These are phyloP conservation scores for Leccinum uliginosum DNA, from an alignment of 768 basidiomycete genomes.

Conservation along the genomic window DNA sequence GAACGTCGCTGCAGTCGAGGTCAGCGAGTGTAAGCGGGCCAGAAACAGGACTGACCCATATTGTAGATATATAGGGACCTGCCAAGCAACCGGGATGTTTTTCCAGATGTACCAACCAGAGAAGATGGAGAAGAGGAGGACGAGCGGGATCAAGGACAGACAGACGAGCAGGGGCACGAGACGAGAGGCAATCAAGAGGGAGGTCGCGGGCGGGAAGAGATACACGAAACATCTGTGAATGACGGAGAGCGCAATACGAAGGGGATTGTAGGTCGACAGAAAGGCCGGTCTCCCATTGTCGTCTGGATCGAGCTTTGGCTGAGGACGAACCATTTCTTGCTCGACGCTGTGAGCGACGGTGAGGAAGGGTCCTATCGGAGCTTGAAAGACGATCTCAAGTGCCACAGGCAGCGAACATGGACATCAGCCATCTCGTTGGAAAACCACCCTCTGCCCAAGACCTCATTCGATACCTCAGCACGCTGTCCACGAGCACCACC, in stretches of 20 bases:
- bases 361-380: conserved; percentile 19
- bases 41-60: conserved; percentile 58
- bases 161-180: conserved; percentile 65
- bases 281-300: conserved; percentile 7
- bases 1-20: conserved; percentile 48
- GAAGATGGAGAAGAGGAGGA: conserved; percentile 54
- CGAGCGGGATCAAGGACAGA: conserved; percentile 56
- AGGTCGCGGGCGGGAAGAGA: conserved; percentile 10
- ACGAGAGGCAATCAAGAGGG: conserved; percentile 45
- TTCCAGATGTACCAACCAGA: conserved; percentile 77
- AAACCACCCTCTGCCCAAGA: conserved; percentile 43
- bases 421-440: conserved; percentile 44
- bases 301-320: conserved; percentile 16
- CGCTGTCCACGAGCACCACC: conserved; percentile 26
- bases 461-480: conserved; percentile 41
- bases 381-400: conserved; percentile 11
- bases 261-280: conserved; percentile 5
- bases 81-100: conserved; percentile 67
- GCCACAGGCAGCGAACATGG: conserved; percentile 5
- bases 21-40: not conserved
- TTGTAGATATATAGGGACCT: conserved; percentile 63
- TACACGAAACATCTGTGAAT: conserved; percentile 2
- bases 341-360: conserved; percentile 6
- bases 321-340: conserved; percentile 19
- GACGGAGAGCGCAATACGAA: conserved; percentile 1